Conservation (phyloP, 2,329 filamentous ascomycete species). For the Aspergillus ruber region DNA sequence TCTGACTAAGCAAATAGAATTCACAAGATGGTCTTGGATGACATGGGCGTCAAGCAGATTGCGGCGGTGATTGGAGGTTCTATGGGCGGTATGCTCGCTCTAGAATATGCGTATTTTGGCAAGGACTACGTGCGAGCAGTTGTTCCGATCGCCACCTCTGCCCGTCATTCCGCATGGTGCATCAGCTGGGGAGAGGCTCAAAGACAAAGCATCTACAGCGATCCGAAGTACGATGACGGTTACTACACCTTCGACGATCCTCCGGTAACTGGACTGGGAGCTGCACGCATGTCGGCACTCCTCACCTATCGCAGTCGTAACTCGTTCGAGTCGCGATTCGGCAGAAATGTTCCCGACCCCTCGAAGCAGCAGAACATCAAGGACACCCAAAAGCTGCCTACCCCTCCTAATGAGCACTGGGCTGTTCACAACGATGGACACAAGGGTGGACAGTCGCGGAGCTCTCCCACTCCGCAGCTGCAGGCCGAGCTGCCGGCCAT, state of each 20-base stretch:
- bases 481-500: conserved; percentile 24
- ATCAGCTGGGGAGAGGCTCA: conserved; percentile 56
- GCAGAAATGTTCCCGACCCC: conserved; percentile 83
- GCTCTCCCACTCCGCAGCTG: conserved; percentile 18
- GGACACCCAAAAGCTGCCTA: conserved; percentile 52
- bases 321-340: conserved; percentile 93
- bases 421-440: conserved; percentile 80
- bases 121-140: conserved; percentile 52
- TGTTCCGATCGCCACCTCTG: conserved; percentile 51
- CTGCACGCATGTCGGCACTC: conserved; percentile 92
- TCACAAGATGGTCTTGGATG: conserved; percentile 50
- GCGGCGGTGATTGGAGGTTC: conserved; percentile 52
- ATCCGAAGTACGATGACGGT: conserved; percentile 96
- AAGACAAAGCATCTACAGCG: conserved; percentile 74
- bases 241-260: conserved; percentile 88
- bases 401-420: conserved; percentile 66
- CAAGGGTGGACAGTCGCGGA: conserved; percentile 53
- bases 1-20: conserved; percentile 31
- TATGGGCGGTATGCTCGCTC: conserved; percentile 53
- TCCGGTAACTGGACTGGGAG: conserved; percentile 77
- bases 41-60: conserved; percentile 48
- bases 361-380: conserved; percentile 78
- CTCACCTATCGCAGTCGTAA: conserved; percentile 94
- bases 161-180: conserved; percentile 52
- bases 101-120: conserved; percentile 65